Evolutionary conservation across 2,329 filamentous ascomycete species (phyloP).

Genomic region (Venturia asperata): DNA sequence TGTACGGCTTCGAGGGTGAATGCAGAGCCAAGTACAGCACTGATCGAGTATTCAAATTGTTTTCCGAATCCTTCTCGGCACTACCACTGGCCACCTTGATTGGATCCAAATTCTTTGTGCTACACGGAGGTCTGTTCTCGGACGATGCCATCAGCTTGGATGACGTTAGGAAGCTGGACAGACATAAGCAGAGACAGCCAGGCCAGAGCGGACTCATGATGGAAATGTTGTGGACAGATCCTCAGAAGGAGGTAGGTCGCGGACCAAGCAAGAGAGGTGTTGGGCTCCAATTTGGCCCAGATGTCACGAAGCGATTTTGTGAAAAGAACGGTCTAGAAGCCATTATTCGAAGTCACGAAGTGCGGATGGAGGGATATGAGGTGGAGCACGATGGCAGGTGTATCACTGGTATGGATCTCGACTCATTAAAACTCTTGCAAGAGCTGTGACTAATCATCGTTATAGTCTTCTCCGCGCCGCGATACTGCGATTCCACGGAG

Average conservation of each 20-base stretch:
- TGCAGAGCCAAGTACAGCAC: constrained; percentile 92
- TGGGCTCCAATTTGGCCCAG: constrained; percentile 91
- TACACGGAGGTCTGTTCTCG: constrained; percentile 93
- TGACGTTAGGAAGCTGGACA: constrained; percentile 86
- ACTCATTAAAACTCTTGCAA: not conserved
- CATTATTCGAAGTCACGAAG: constrained; percentile 94
- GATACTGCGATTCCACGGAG: constrained; percentile 95
- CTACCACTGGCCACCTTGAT: constrained; percentile 87
- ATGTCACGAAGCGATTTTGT: constrained; percentile 93
- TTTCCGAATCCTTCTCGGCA: constrained; percentile 96
- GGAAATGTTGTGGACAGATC: constrained; percentile 99
- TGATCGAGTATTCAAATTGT: constrained; percentile 90
- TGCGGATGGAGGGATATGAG: constrained; percentile 98
- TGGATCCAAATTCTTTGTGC: constrained; percentile 80
- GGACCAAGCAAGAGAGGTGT: constrained; percentile 95
- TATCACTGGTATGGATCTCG: constrained; percentile 65
- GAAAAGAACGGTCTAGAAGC: constrained; percentile 92
- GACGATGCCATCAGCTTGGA: constrained; percentile 88
- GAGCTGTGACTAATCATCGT: not conserved
- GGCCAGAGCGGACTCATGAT: constrained; percentile 96
- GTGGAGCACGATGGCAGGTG: constrained; percentile 93
- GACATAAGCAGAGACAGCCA: constrained; percentile 85
- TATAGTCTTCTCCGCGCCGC: constrained; percentile 88
- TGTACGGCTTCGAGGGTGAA: constrained; percentile 97
- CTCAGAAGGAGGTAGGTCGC: constrained; percentile 75